Evolutionary conservation across 495 filamentous ascomycete genomes (phyloP).

Genomic region (Immersiella caudata): DNA sequence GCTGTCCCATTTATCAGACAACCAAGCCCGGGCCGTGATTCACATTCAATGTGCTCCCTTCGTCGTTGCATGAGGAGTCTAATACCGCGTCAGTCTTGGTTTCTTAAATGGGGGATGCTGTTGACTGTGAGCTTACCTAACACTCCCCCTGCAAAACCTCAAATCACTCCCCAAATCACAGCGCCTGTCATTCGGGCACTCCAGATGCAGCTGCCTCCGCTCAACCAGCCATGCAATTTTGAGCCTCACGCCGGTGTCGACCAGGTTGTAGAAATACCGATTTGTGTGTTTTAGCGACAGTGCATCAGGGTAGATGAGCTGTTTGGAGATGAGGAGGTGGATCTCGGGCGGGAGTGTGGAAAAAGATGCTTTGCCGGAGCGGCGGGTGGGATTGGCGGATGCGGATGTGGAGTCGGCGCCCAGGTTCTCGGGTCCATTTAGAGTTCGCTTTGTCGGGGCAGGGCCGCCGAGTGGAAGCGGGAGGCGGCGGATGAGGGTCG

Average conservation of each 20-base stretch:
- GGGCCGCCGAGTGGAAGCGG: background rate
- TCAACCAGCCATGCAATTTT: constrained; percentile 71
- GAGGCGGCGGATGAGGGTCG: constrained; percentile 6
- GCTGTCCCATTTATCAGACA: constrained; percentile 55
- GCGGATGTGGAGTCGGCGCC: background rate
- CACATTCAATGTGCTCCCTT: constrained; percentile 57
- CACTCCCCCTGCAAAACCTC: constrained; percentile 55
- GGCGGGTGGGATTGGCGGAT: background rate
- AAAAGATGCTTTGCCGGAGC: constrained; percentile 12
- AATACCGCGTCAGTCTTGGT: background rate
- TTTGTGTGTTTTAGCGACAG: constrained; percentile 64
- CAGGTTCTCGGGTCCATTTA: background rate
- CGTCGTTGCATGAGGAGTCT: constrained; percentile 57
- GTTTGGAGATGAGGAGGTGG: constrained; percentile 54
- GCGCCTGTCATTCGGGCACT: constrained; percentile 52
- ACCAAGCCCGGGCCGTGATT: constrained; percentile 53
- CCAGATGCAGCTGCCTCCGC: constrained; percentile 53
- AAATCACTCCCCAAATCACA: constrained; percentile 57
- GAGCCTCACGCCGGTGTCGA: constrained; percentile 65
- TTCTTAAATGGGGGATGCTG: background rate
- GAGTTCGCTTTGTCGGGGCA: background rate
- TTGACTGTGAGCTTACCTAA: constrained; percentile 43
- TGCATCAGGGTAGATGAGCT: constrained; percentile 62
- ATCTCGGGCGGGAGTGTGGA: constrained; percentile 62
- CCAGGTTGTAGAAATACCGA: constrained; percentile 63